Evolutionary conservation across 371 early-diverging fungal genomes (phyloP), one percentile per base, ranked within the genome.

Genomic region (Rhizopus delemar): DNA sequence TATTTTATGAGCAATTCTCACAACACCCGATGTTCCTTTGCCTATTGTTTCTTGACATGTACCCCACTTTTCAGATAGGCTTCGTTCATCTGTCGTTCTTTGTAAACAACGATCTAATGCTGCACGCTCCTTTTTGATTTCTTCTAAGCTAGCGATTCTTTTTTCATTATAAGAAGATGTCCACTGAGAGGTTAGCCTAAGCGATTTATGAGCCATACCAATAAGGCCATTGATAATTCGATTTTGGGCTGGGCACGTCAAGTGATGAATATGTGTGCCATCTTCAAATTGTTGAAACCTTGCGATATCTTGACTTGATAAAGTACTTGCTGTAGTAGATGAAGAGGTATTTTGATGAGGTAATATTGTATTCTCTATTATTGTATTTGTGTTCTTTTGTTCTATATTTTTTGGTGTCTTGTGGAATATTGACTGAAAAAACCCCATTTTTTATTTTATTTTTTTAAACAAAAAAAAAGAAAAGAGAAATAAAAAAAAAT

Each of bases 21-120:
- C 83, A 13, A 80, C 66, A 35, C 83, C 83, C 46, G 75, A 80
- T 0, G 80, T 71, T 31, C 83, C 83, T 48, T 73, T 74, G 8
- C 83, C 83, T 43, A 83, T 74, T 9, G 78, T 66, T 58, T 80
- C 77, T n/a, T 77, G 77, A 31, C 75, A 71, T 11, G 66, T 68
- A n/a, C 83, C 83, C 68, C 74, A 82, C 56, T 80, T 82, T 46
- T 72, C 62, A 1, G 65, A 60, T 33, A 82, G 43, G 2, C 67
- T 69, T 7, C 9, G n/a, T 6, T 48, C 57, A 2, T 68, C 61
- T 13, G 59, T 16, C 6, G 38, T 58, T 4, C 70, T 58, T 41
- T 51, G 59, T 15, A 74, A 46, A 16, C 64, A 63, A 8, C 50
- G 51, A 34, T 73, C 66, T 3, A 72, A 55, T 0, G 72, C 59